Base-by-base conservation (phyloP, 2,329 filamentous ascomycete species). In the Pseudogymnoascus pannorum region DNA sequence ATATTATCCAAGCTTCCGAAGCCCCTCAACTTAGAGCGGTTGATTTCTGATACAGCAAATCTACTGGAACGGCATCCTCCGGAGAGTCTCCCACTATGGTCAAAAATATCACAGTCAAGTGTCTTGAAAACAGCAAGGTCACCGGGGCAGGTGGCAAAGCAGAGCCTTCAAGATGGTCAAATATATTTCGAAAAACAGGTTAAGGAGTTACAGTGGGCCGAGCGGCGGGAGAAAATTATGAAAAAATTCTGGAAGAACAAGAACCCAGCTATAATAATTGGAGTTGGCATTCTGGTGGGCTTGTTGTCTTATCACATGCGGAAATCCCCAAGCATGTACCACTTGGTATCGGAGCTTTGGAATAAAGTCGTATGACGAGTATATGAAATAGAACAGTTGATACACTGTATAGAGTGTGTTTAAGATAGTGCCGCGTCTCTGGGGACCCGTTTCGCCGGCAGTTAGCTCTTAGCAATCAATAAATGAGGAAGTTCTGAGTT, bases 1-100 rank as follows among this genome's bases (percentile, higher is more conserved):
- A 87, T 90, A 35, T 83, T 99, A 11, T 91, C 90, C 42, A 96
- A 94, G 73, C 81, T 99, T 5, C 94, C 94, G 0, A 82, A 85
- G 59, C 87, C 87, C 16, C 83, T 96, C 62, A 83, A 95, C 70
- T 77, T 99, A 22, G 93, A 99, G 66, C 78, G 77, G 6, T 81
- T 97, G 59, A 88, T 99, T 64, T 72, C 78, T 16, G 79, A 81
- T 58, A 85, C 93, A 0, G 79, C 84, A 2, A 71, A 72, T 26
- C 79, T 97, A 0, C 88, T 88, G 72, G 73, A 79, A 5, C 70
- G 74, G 2, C 77, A 89, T 66, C 93, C 92, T 1, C 94, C 93
- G 0, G 83, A 91, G 66, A 79, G 77, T 0, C 77, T 99, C 5
- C 81, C 79, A 35, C 80, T 82, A 5, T 97, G 92, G 92, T 78